Conservation (phyloP, 805 yeast genomes). For the Candida incommunis region DNA sequence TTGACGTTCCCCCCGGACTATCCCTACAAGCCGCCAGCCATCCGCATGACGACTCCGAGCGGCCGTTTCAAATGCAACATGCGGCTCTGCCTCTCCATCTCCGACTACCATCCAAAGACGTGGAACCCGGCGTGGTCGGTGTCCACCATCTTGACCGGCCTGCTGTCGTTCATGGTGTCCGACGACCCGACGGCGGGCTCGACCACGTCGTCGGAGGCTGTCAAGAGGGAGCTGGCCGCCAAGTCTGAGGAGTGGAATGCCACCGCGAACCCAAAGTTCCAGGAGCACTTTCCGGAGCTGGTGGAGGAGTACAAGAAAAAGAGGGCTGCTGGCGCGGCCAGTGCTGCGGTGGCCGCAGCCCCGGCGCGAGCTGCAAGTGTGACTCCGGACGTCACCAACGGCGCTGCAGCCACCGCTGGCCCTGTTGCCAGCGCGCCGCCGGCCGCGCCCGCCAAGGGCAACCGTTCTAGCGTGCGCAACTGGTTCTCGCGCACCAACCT, state of each 20-base stretch:
- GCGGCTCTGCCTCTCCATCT: constrained; percentile 77
- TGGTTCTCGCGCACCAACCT: neutral
- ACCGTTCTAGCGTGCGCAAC: no score
- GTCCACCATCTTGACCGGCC: constrained; percentile 72
- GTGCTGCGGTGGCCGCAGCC: no score
- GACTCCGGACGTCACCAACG: no score
- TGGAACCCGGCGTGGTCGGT: constrained; percentile 99
- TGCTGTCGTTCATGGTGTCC: constrained; percentile 85
- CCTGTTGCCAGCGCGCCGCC: no score
- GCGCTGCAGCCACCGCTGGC: no score
- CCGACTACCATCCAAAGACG: constrained; percentile 85
- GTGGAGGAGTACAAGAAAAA: neutral
- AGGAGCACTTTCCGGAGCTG: constrained; percentile 38
- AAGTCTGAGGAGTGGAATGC: constrained; percentile 49
- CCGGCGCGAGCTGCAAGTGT: no score
- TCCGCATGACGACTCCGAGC: constrained; percentile 72
- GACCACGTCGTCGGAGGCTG: constrained; percentile 42
- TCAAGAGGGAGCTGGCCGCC: constrained; percentile 40
- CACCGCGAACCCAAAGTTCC: constrained; percentile 37
- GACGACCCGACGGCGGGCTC: constrained; percentile 36
- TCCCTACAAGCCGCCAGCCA: constrained; percentile 84
- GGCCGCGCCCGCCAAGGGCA: no score
- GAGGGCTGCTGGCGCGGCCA: no score
- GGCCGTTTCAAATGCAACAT: constrained; percentile 76
- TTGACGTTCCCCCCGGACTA: constrained; percentile 70